Evolutionary conservation across 1,139 yeast species (phyloP).

Genomic region (Saccharomyces hybrid): DNA sequence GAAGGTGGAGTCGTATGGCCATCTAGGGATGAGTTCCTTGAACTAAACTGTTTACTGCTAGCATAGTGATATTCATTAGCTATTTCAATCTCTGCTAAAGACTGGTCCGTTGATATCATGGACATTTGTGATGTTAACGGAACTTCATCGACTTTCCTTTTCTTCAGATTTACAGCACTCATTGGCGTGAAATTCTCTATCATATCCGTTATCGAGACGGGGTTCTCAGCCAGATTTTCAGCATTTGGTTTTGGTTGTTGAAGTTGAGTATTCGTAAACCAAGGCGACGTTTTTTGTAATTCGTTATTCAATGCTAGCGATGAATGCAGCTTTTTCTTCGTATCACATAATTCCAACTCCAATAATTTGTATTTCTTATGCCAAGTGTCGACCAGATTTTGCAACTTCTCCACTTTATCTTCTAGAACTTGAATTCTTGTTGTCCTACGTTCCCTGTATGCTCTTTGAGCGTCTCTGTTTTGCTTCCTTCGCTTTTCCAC

Average conservation of each 20-base stretch:
- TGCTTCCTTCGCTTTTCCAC: constrained; percentile 82
- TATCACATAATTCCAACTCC: constrained; percentile 1
- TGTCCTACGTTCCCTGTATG: constrained; percentile 45
- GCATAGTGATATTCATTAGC: background rate
- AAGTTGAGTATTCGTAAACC: background rate
- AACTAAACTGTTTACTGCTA: background rate
- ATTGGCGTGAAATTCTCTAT: constrained; percentile 44
- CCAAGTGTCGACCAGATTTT: constrained; percentile 50
- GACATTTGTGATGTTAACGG: background rate
- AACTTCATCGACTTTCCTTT: constrained; percentile 11
- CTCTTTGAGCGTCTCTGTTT: constrained; percentile 91
- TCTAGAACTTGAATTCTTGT: constrained; percentile 47
- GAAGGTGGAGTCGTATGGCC: background rate
- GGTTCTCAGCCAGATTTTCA: background rate
- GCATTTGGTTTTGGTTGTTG: background rate
- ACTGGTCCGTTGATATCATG: background rate
- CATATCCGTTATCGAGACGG: constrained; percentile 30
- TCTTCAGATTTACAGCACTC: constrained; percentile 53
- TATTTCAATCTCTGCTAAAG: background rate
- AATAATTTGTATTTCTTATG: background rate
- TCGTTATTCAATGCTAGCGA: background rate
- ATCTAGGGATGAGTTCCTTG: background rate
- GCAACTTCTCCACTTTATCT: constrained; percentile 56
- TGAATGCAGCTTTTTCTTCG: background rate
- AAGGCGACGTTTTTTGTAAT: background rate